These are phyloP conservation scores for Verticillium longisporum DNA, from an alignment of 2,329 filamentous ascomycete species.

Conservation along the genomic window DNA sequence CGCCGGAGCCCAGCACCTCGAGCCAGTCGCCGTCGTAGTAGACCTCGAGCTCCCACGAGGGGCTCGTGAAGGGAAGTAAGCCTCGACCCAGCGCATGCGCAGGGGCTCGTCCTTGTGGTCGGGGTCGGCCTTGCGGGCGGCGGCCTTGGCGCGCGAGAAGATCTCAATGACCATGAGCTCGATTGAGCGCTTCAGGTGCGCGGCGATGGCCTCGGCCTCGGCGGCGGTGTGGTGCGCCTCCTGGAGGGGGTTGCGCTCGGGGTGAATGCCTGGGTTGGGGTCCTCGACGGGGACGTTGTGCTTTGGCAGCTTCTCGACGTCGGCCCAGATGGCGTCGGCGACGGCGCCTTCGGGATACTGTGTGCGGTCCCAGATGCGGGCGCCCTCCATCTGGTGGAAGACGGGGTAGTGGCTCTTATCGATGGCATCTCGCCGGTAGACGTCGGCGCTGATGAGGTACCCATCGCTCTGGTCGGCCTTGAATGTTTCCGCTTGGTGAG, in stretches of 20 bases:
- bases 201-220: constrained; percentile 75
- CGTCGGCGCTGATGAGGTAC: constrained; percentile 88
- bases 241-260: constrained; percentile 79
- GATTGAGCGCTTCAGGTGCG: constrained; percentile 81
- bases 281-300: constrained; percentile 78
- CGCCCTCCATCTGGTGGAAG: constrained; percentile 98
- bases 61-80: constrained; percentile 95
- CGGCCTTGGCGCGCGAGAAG: constrained; percentile 70
- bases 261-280: constrained; percentile 69
- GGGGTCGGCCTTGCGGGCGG: constrained; percentile 46
- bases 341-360: constrained; percentile 52
- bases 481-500: constrained; percentile 83
- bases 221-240: constrained; percentile 59
- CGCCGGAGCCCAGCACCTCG: constrained; percentile 87
- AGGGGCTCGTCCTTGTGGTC: constrained; percentile 61
- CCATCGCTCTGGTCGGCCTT: constrained; percentile 64
- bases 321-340: constrained; percentile 59
- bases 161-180: constrained; percentile 88
- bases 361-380: constrained; percentile 75
- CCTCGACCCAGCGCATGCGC: constrained; percentile 87
- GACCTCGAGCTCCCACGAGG: constrained; percentile 93
- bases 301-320: constrained; percentile 63
- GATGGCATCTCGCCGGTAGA: constrained; percentile 91
- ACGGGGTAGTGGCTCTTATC: constrained; percentile 93
- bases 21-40: constrained; percentile 94